A percentile compares a stretch with the other conserved stretches of the same genome.
Conservation (phyloP, 1,139 yeast genomes). For the Yamadazyma friedrichii region DNA sequence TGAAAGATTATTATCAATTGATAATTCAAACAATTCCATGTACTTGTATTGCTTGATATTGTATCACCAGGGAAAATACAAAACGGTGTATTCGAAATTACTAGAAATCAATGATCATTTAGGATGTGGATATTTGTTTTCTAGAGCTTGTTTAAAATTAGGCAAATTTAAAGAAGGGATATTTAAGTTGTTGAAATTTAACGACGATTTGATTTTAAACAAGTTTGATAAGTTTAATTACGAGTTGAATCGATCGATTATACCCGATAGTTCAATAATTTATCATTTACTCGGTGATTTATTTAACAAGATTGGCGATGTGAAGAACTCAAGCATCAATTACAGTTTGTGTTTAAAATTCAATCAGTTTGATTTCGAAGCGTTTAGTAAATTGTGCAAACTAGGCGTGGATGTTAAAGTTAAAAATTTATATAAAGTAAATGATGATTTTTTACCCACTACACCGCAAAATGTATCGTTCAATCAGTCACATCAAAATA, state of each 20-base stretch:
- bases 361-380: slow-evolving; percentile 86
- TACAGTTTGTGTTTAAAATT: slow-evolving; percentile 66
- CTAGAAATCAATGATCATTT: slow-evolving; percentile 43
- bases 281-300: slow-evolving; percentile 72
- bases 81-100: slow-evolving; percentile 57
- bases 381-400: slow-evolving; percentile 72
- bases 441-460: background rate
- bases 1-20: slow-evolving; percentile 66
- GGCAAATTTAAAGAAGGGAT: slow-evolving; percentile 64
- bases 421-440: slow-evolving; percentile 48
- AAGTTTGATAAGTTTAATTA: slow-evolving; percentile 23
- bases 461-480: background rate
- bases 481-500: background rate
- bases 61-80: slow-evolving; percentile 53
- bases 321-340: slow-evolving; percentile 62
- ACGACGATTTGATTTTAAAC: slow-evolving; percentile 29
- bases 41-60: slow-evolving; percentile 67
- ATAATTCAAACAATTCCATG: slow-evolving; percentile 48
- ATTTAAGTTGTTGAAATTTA: slow-evolving; percentile 43
- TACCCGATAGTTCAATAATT: slow-evolving; percentile 67
- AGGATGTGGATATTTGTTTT: slow-evolving; percentile 74
- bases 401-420: slow-evolving; percentile 69
- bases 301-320: slow-evolving; percentile 57
- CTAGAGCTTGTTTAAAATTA: slow-evolving; percentile 59
- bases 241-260: slow-evolving; percentile 31